Evolutionary conservation across 2,329 filamentous ascomycete species (phyloP), one percentile per base, ranked within the genome.

Genomic region (Berkeleyomyces basicola): DNA sequence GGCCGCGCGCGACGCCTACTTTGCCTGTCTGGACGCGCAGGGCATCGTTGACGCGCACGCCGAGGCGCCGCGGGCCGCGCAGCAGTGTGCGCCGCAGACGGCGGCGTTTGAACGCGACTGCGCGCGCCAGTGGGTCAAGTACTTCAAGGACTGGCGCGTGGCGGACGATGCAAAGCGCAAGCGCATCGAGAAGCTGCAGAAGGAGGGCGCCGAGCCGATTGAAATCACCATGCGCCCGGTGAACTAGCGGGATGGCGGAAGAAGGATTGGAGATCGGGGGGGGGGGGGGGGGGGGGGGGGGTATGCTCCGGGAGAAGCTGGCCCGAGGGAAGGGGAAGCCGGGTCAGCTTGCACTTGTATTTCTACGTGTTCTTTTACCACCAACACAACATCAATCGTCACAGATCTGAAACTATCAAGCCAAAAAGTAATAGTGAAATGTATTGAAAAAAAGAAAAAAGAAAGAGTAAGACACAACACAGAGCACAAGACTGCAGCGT

Each of bases 81-180:
- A 66, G 4, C 70, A 73, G 1, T 81, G 78, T 65, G 71, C 72
- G 33, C 63, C 66, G 49, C 71, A 78, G 71, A 70, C 70, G 33
- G 70, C 69, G 39, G 80, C 78, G 64, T 95, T 97, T 70, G 90
- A 95, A 75, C 79, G 80, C 68, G 88, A 92, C 71, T 99, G 93
- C 73, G 90, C 90, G 16, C 81, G 79, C 64, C 91, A 90, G 71
- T 99, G 93, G 93, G 93, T 96, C 65, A 90, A 90, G 75, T 97
- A 99, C 74, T 99, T 99, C 76, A 96, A 97, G 78, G 91, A 96
- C 74, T 87, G 90, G 76, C 81, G 93, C 69, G 89, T 97, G 43
- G 92, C 95, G 75, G 93, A 99, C 68, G 81, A 88, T 70, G 88
- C 95, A 69, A 90, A 92, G 74, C 86, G 88, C 70, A 79, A 85